Evolutionary conservation across 1,284 basidiomycete species (phyloP).

Genomic region (Moesziomyces parantarcticus): DNA sequence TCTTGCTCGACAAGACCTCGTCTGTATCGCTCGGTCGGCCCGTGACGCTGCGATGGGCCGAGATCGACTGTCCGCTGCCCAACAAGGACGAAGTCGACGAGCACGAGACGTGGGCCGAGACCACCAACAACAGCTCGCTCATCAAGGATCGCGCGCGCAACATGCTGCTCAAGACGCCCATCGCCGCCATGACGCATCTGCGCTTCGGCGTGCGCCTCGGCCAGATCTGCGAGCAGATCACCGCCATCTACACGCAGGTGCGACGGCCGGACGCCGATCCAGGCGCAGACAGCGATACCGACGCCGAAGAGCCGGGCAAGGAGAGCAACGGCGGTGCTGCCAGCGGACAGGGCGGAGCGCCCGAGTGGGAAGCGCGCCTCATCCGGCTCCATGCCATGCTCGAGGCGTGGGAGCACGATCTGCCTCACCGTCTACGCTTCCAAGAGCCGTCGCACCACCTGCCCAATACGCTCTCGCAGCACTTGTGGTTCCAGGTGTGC

Average conservation of each 20-base stretch:
- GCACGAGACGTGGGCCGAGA: constrained; percentile 46
- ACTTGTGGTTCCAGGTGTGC: constrained; percentile 47
- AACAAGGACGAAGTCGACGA: constrained; percentile 48
- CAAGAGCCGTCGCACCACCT: constrained; percentile 37
- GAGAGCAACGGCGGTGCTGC: not conserved
- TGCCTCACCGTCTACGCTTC: constrained; percentile 35
- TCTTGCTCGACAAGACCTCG: constrained; percentile 54
- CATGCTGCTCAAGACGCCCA: constrained; percentile 42
- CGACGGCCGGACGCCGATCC: constrained; percentile 16
- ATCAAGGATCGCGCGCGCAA: constrained; percentile 35
- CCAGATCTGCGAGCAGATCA: constrained; percentile 44
- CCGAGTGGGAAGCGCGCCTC: constrained; percentile 36
- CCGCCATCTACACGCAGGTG: constrained; percentile 52
- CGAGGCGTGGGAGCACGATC: constrained; percentile 31
- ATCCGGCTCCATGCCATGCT: constrained; percentile 28
- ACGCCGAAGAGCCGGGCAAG: not conserved
- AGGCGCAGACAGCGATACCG: not conserved
- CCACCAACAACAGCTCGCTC: constrained; percentile 46
- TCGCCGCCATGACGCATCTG: constrained; percentile 40
- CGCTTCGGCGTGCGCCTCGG: constrained; percentile 36
- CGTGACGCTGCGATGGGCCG: constrained; percentile 47
- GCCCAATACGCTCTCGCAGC: constrained; percentile 41
- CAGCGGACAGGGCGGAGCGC: constrained; percentile 1
- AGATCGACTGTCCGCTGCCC: constrained; percentile 57
- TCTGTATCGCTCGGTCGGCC: constrained; percentile 53